These are phyloP conservation scores for Boletus vermiculosoides DNA, from an alignment of 768 basidiomycete genomes.

Conservation along the genomic window DNA sequence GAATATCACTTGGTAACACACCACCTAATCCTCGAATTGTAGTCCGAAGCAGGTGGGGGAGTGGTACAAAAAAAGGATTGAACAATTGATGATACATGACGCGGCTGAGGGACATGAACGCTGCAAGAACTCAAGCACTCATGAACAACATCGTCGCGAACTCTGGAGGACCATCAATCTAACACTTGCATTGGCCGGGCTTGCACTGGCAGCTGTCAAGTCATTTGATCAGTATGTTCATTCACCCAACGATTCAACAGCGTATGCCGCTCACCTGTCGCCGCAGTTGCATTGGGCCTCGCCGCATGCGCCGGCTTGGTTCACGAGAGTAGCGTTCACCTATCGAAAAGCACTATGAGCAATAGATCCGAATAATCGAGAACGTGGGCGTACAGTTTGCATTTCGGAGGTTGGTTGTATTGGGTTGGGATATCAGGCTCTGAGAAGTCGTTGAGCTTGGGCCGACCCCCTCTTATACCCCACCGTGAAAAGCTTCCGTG, in stretches of 20 bases:
- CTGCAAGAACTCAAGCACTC: background rate
- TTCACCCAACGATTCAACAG: background rate
- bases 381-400: constrained; percentile 14
- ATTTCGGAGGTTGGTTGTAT: constrained; percentile 2
- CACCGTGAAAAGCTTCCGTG: background rate
- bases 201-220: constrained; percentile 19
- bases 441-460: background rate
- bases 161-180: background rate
- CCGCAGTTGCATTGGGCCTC: constrained; percentile 7
- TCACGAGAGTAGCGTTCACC: constrained; percentile 14
- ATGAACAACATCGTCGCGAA: background rate
- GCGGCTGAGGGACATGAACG: background rate
- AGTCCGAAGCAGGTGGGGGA: background rate
- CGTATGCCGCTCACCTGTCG: background rate
- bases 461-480: constrained; percentile 18
- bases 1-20: background rate
- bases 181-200: constrained; percentile 14
- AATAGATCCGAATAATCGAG: background rate
- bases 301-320: constrained; percentile 15
- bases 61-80: background rate
- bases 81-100: background rate
- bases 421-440: background rate
- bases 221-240: background rate
- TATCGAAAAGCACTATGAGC: constrained; percentile 1
- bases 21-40: background rate